phyloP scores from a whole-genome alignment of 2,329 filamentous ascomycete species.

The Moelleriella libera region DNA sequence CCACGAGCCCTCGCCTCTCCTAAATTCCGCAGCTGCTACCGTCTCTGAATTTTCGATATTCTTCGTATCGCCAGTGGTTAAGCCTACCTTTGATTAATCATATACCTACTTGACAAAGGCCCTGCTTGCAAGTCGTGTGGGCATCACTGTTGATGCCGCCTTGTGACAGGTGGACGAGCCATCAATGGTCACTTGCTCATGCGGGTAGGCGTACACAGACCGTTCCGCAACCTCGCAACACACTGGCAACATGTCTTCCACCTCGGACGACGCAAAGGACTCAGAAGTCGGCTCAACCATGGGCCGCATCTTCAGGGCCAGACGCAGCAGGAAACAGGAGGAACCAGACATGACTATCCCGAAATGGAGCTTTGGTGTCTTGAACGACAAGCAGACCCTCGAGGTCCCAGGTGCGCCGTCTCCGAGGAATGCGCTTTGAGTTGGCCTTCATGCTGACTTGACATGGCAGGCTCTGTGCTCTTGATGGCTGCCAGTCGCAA shows the following conservation, averaged over 20 bases:
- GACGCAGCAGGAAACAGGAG: neutral
- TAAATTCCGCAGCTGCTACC: no score
- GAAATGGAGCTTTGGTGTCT: slow-evolving; percentile 5
- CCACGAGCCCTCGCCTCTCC: no score
- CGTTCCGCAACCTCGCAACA: no score
- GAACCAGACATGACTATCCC: slow-evolving; percentile 1
- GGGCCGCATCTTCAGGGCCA: neutral
- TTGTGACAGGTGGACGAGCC: no score
- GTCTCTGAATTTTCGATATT: no score
- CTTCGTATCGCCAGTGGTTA: no score
- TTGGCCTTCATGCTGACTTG: neutral
- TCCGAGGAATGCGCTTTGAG: neutral
- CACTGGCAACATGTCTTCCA: neutral
- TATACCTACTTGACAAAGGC: no score
- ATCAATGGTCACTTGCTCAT: no score
- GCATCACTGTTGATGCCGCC: no score
- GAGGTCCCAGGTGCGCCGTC: slow-evolving; percentile 5
- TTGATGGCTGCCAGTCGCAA: slow-evolving; percentile 7
- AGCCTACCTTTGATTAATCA: no score
- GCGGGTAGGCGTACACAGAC: no score
- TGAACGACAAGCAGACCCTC: slow-evolving; percentile 5
- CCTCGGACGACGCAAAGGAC: neutral
- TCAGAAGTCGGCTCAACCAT: neutral
- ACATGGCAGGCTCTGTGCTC: slow-evolving; percentile 6
- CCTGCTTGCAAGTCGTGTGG: no score